A percentile compares a stretch with the other conserved stretches of the same genome.
phyloP scores from a whole-genome alignment of 208 protist species.

The Pavlovales sp. region DNA sequence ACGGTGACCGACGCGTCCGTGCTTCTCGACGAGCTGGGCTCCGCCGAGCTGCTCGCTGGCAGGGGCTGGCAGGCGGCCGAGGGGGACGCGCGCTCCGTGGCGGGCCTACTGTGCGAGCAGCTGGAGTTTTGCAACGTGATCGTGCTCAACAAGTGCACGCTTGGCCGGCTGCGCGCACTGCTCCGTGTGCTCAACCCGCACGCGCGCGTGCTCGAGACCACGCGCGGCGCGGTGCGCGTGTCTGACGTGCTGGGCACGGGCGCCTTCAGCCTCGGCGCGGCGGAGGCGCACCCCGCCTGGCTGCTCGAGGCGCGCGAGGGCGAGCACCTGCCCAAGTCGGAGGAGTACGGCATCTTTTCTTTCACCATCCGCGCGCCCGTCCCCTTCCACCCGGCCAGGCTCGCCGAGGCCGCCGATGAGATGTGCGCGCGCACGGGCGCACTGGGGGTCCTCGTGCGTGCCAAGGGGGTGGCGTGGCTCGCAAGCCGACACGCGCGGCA shows the following conservation, averaged over 20 bases:
- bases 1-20: conserved; percentile 4
- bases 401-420: not conserved
- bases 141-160: conserved; percentile 30
- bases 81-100: not conserved
- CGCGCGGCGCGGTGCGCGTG: not conserved
- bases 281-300: not conserved
- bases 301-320: not conserved
- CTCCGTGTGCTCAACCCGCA: not conserved
- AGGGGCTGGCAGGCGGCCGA: not conserved
- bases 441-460: not conserved
- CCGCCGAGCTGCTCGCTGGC: not conserved
- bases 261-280: not conserved
- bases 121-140: conserved; percentile 19
- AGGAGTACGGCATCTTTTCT: conserved; percentile 3
- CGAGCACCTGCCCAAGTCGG: not conserved
- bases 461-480: not conserved
- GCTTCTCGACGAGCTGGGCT: not conserved
- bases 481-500: not conserved
- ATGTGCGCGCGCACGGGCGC: not conserved
- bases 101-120: conserved; percentile 3
- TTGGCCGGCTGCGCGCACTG: not conserved
- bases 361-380: not conserved
- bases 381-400: not conserved
- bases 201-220: not conserved
- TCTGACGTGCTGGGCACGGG: not conserved